Evolutionary conservation across 352 stramenopile genomes (phyloP).

Genomic region (Phytophthora parvispora): DNA sequence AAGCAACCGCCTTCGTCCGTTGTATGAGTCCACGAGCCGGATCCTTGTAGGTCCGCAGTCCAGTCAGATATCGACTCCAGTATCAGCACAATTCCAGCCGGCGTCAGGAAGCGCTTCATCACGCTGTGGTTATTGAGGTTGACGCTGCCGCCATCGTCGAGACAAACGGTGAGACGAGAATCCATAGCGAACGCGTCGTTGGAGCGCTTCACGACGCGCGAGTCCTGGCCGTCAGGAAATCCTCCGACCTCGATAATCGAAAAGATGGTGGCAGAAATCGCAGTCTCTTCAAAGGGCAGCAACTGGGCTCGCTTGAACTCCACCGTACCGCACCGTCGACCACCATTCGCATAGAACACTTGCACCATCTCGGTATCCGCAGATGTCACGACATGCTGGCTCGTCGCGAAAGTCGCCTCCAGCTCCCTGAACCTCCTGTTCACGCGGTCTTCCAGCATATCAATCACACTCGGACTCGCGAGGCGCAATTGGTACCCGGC

Average conservation of each 20-base stretch:
- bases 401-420: not conserved
- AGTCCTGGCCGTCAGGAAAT: not conserved
- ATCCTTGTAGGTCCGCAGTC: not conserved
- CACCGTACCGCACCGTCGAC: not conserved
- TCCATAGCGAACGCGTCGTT: slow-evolving; percentile 8
- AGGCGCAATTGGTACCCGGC: not conserved
- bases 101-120: slow-evolving; percentile 6
- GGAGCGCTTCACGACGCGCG: not conserved
- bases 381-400: not conserved
- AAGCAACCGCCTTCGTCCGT: slow-evolving; percentile 11
- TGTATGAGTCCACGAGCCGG: not conserved
- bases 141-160: not conserved
- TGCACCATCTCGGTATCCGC: slow-evolving; percentile 1
- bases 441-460: slow-evolving; percentile 2
- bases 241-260: not conserved
- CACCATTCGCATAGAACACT: not conserved
- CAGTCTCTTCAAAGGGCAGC: slow-evolving; percentile 1
- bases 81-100: not conserved
- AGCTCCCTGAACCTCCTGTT: not conserved
- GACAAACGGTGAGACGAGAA: not conserved
- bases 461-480: not conserved
- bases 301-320: slow-evolving; percentile 3
- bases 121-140: slow-evolving; percentile 8
- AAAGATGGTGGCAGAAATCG: not conserved
- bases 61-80: slow-evolving; percentile 6